phyloP scores from a whole-genome alignment of 768 basidiomycete genomes.

The Naganishia randhawae region DNA sequence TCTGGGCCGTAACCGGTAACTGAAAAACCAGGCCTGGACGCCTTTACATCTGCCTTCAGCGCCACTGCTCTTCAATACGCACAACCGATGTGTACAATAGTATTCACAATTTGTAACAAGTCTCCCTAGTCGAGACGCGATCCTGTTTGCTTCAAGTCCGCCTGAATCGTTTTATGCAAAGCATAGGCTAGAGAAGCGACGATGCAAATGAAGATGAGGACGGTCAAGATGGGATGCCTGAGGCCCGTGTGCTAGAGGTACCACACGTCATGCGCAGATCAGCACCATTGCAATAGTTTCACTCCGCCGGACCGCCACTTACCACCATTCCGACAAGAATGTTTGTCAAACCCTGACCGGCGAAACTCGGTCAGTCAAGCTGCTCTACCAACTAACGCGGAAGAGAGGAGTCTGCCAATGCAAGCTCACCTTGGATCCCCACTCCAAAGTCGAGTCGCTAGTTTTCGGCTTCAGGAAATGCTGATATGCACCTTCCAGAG shows the following conservation, averaged over 20 bases:
- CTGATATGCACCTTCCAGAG: conserved; percentile 64
- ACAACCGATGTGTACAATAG: neutral
- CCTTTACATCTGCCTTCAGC: too few species aligned
- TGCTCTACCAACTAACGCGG: neutral
- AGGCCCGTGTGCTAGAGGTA: conserved; percentile 1
- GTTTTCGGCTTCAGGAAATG: conserved; percentile 44
- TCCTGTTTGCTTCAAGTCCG: conserved; percentile 14
- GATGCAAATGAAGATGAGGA: conserved; percentile 10
- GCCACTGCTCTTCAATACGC: too few species aligned
- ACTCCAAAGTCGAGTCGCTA: conserved; percentile 42
- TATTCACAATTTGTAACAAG: neutral
- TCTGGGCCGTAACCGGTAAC: neutral
- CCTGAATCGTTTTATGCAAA: conserved; percentile 20
- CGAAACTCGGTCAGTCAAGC: neutral
- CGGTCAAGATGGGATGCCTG: conserved; percentile 17
- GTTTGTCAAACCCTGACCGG: conserved; percentile 52
- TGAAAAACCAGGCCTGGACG: too few species aligned
- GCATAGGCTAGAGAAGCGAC: conserved; percentile 16
- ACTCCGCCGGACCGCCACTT: conserved; percentile 57
- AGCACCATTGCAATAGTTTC: neutral
- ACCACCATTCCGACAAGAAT: conserved; percentile 63
- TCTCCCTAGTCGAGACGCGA: conserved; percentile 14
- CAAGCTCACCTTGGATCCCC: conserved; percentile 42
- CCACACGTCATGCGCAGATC: neutral
- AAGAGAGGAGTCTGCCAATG: neutral